These are phyloP conservation scores for Aspergillus chevalieri DNA, from an alignment of 2,329 filamentous ascomycete genomes.

Conservation along the genomic window DNA sequence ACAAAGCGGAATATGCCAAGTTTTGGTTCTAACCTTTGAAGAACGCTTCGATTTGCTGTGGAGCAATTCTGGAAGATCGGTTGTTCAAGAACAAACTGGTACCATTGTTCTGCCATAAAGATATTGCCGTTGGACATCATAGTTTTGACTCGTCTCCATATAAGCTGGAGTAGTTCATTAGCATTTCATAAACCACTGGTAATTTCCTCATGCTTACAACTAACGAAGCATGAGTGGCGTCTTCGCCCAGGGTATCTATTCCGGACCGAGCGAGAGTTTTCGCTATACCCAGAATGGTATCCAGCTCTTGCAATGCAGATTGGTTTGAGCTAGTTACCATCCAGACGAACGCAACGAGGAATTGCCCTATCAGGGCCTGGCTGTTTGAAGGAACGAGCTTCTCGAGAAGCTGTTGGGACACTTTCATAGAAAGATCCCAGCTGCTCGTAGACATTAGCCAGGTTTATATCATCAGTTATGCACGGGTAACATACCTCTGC, in stretches of 20 bases:
- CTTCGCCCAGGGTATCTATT: constrained; percentile 47
- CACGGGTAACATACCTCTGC: constrained; percentile 34
- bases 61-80: constrained; percentile 60
- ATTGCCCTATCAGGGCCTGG: constrained; percentile 60
- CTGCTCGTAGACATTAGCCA: constrained; percentile 18
- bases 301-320: constrained; percentile 28
- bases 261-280: constrained; percentile 40
- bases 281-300: constrained; percentile 15
- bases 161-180: constrained; percentile 46
- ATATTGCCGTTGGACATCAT: constrained; percentile 50
- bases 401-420: constrained; percentile 58
- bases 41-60: constrained; percentile 59
- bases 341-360: constrained; percentile 62
- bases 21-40: constrained; percentile 51
- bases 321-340: constrained; percentile 50
- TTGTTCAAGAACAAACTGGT: constrained; percentile 58
- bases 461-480: not conserved
- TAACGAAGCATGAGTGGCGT: constrained; percentile 50
- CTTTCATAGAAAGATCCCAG: constrained; percentile 32
- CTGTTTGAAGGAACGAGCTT: constrained; percentile 49
- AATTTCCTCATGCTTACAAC: constrained; percentile 28
- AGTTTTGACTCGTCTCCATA: constrained; percentile 74
- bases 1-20: too few species aligned
- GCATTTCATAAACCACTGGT: not conserved
- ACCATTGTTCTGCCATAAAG: constrained; percentile 62